These are phyloP conservation scores for Solanum tarijense DNA, from an alignment of 257 asterid genomes.

Conservation along the genomic window DNA sequence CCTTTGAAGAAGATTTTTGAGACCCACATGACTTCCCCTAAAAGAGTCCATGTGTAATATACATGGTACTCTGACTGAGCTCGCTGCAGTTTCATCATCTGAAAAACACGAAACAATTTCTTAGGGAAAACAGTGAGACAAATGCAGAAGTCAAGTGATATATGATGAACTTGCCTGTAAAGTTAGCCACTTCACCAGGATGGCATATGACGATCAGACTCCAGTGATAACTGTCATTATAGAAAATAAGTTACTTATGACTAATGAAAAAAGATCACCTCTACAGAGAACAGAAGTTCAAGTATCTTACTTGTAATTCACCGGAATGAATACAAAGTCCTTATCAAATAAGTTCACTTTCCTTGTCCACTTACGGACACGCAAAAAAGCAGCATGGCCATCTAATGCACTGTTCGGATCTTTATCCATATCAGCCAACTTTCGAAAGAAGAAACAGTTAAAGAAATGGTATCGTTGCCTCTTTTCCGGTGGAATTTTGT, in stretches of 20 bases:
- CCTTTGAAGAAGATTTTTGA: conserved; percentile 28
- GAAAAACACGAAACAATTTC: not conserved
- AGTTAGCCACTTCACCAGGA: conserved; percentile 64
- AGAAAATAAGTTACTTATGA: not conserved
- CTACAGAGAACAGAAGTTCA: not conserved
- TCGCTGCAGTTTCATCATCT: conserved; percentile 40
- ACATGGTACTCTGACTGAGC: conserved; percentile 31
- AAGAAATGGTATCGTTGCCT: conserved; percentile 71
- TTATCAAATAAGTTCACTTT: conserved; percentile 77
- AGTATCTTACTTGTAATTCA: conserved; percentile 74
- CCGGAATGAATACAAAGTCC: conserved; percentile 86
- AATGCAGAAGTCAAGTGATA: not conserved
- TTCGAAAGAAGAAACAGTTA: conserved; percentile 89
- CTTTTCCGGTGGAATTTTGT: conserved; percentile 37
- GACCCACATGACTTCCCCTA: conserved; percentile 35
- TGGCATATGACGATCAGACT: conserved; percentile 81
- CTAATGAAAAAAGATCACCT: not conserved
- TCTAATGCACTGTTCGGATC: conserved; percentile 83
- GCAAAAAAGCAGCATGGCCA: conserved; percentile 82
- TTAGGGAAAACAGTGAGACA: not conserved
- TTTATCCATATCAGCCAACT: conserved; percentile 89
- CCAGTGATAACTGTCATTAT: conserved; percentile 78
- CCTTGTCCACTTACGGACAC: conserved; percentile 98
- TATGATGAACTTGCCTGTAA: conserved; percentile 54
- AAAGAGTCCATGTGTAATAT: conserved; percentile 46